Percentiles rank a stretch among this genome's conserved stretches.
Evolutionary conservation across 257 asterid species (phyloP).

Genomic region (Jacaranda copaia): DNA sequence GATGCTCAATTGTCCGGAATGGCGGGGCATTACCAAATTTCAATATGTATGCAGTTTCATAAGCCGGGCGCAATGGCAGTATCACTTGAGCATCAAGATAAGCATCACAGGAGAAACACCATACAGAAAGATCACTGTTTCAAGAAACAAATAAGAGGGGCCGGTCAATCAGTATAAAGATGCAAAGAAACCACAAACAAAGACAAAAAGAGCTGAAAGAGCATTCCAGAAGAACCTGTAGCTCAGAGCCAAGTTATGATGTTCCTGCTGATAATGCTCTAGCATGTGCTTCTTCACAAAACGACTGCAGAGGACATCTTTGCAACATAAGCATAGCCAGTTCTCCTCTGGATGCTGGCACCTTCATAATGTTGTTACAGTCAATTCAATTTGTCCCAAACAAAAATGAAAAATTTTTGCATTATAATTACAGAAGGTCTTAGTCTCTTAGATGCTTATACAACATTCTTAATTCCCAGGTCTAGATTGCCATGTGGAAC

Average conservation of each 20-base stretch:
- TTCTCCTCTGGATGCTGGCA: conserved; percentile 82
- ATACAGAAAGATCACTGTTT: conserved; percentile 84
- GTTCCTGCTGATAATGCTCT: conserved; percentile 61
- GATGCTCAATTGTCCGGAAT: conserved; percentile 38
- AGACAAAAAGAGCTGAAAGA: neutral
- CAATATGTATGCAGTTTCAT: conserved; percentile 79
- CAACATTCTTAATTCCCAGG: neutral
- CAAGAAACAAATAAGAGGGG: conserved; percentile 17
- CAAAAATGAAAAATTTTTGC: neutral
- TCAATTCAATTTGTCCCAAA: neutral
- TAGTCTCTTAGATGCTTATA: neutral
- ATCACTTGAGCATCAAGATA: conserved; percentile 85
- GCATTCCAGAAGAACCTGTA: conserved; percentile 55
- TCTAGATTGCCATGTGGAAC: neutral
- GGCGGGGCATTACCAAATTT: conserved; percentile 87
- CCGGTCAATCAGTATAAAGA: neutral
- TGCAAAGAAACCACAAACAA: neutral
- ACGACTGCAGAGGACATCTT: conserved; percentile 87
- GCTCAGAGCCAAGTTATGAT: conserved; percentile 77
- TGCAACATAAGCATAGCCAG: conserved; percentile 89
- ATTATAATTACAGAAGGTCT: neutral
- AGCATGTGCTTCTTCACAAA: conserved; percentile 96
- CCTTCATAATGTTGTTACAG: conserved; percentile 41
- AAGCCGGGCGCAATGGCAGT: conserved; percentile 57
- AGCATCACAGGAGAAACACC: conserved; percentile 93